These are phyloP conservation scores for Candida andamanensis DNA, from an alignment of 805 yeast genomes.

Conservation along the genomic window DNA sequence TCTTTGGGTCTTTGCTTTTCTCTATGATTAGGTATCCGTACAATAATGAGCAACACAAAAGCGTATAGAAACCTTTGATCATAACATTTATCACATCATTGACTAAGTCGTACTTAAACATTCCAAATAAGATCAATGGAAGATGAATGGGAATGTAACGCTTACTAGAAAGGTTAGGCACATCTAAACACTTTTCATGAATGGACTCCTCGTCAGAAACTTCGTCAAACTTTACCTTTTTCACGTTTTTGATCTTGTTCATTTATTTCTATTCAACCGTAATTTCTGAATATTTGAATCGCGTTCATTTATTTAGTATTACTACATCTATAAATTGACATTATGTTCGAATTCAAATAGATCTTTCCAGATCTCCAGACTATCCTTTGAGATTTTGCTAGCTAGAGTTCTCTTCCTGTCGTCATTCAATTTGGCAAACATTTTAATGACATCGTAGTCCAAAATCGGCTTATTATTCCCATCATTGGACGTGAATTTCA, in stretches of 20 bases:
- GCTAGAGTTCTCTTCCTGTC: conserved; percentile 52
- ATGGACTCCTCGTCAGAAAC: conserved; percentile 5
- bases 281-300: neutral
- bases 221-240: conserved; percentile 13
- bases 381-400: conserved; percentile 51
- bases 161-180: too few relatives aligned
- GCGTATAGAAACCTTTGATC: conserved; percentile 20
- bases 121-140: conserved; percentile 19
- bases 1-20: neutral
- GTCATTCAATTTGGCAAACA: conserved; percentile 51
- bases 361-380: conserved; percentile 64
- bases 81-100: conserved; percentile 17
- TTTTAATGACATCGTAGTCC: conserved; percentile 54
- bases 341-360: conserved; percentile 50
- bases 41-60: conserved; percentile 19
- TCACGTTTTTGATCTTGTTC: conserved; percentile 4
- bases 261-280: neutral
- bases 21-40: conserved; percentile 18
- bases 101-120: conserved; percentile 29
- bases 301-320: conserved; percentile 3
- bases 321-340: conserved; percentile 19
- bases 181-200: too few relatives aligned
- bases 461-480: conserved; percentile 55
- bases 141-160: conserved; percentile 34
- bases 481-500: conserved; percentile 28